These are phyloP conservation scores for Populus simonii DNA, from an alignment of 345 rosid genomes.

Conservation along the genomic window DNA sequence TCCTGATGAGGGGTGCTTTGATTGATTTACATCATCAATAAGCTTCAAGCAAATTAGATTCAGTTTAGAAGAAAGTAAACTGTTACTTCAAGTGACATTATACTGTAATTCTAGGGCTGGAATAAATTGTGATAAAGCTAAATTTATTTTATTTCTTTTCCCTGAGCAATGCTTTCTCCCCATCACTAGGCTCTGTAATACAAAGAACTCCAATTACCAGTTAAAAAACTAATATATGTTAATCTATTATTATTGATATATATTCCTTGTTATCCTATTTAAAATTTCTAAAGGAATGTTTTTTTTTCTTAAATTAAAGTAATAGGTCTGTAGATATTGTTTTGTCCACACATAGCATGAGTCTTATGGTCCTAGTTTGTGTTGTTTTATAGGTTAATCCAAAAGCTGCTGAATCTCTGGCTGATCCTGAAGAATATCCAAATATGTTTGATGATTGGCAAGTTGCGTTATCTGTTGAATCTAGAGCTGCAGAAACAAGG, in stretches of 20 bases:
- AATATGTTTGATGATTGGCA: constrained; percentile 99
- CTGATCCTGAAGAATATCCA: constrained; percentile 97
- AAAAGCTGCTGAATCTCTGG: constrained; percentile 97
- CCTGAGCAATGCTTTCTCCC: neutral
- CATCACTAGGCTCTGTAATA: neutral
- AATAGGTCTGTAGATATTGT: neutral
- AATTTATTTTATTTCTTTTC: neutral
- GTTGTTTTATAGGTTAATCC: constrained; percentile 66
- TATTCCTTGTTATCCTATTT: neutral
- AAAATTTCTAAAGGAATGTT: neutral
- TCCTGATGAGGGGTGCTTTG: neutral
- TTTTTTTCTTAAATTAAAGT: neutral
- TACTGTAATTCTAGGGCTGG: neutral
- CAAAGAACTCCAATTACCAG: neutral
- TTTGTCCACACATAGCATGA: neutral
- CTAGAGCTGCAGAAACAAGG: constrained; percentile 75
- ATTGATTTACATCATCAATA: neutral
- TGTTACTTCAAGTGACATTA: too few species aligned
- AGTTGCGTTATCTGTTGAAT: constrained; percentile 82
- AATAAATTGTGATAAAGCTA: neutral
- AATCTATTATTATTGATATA: neutral
- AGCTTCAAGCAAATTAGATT: neutral
- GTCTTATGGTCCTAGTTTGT: neutral
- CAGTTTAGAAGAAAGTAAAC: neutral
- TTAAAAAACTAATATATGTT: neutral